Evolutionary conservation across 306 rosid species (phyloP).

Genomic region (Vigna unguiculata): DNA sequence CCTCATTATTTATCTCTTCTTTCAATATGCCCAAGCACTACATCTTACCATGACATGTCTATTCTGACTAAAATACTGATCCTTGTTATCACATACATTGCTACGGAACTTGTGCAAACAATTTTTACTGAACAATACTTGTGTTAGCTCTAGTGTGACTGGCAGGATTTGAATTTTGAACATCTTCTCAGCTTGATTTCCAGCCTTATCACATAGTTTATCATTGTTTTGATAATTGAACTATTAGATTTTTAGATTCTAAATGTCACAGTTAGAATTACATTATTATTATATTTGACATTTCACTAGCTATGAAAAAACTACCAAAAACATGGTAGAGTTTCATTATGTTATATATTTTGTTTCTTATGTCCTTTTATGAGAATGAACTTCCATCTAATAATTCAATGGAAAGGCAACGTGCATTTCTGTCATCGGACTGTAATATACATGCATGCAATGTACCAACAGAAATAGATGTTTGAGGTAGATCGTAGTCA

Average conservation of each 20-base stretch:
- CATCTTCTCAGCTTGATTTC: not conserved
- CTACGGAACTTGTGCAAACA: conserved; percentile 27
- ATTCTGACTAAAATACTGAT: conserved; percentile 1
- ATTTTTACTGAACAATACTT: not conserved
- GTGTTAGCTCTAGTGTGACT: not conserved
- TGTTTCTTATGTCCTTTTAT: conserved; percentile 27
- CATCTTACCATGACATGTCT: conserved; percentile 27
- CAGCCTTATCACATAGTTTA: not conserved
- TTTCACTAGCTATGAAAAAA: conserved; percentile 26
- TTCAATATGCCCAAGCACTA: not conserved
- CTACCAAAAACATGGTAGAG: not conserved
- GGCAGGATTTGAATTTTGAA: conserved; percentile 21
- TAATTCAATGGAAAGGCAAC: conserved; percentile 4
- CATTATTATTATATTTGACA: not conserved
- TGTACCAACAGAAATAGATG: not conserved
- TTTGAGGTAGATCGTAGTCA: not conserved
- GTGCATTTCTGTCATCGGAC: not conserved
- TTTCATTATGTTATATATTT: conserved; percentile 17
- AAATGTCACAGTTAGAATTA: conserved; percentile 14
- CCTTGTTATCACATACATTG: conserved; percentile 4
- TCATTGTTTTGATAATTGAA: conserved; percentile 36
- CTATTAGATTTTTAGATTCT: conserved; percentile 11
- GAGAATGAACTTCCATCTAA: conserved; percentile 21
- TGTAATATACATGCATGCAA: not conserved
- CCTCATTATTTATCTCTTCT: conserved; percentile 24